These are phyloP conservation scores for Lobosporangium transversale DNA, from an alignment of 192 early-diverging fungal genomes.

Conservation along the genomic window DNA sequence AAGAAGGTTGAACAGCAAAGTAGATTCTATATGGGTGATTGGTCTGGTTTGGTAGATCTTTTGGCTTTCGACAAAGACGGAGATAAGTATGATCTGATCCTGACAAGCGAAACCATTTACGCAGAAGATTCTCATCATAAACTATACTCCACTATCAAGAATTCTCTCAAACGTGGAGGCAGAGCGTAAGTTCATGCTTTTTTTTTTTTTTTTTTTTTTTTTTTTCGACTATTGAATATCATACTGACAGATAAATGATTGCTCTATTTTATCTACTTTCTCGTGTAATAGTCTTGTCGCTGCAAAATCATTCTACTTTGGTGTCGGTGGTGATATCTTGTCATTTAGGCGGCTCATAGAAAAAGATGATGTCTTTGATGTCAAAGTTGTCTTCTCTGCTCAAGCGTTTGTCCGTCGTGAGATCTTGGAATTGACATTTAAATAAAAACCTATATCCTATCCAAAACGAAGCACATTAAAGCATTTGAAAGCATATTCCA, in stretches of 20 bases:
- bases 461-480: no score
- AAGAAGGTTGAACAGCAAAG: conserved; percentile 52
- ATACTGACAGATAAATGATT: no score
- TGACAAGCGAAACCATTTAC: conserved; percentile 87
- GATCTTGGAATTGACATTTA: conserved; percentile 72
- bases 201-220: conserved; percentile 4
- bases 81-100: conserved; percentile 73
- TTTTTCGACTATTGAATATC: not conserved
- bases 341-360: conserved; percentile 75
- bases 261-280: no score
- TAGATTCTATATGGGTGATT: conserved; percentile 74
- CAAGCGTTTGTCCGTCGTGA: conserved; percentile 74
- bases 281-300: conserved; percentile 71
- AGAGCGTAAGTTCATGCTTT: conserved; percentile 54
- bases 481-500: no score
- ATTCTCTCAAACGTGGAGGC: conserved; percentile 59
- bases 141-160: conserved; percentile 70
- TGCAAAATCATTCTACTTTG: conserved; percentile 96
- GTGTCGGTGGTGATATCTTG: conserved; percentile 86
- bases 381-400: conserved; percentile 69
- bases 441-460: conserved; percentile 6
- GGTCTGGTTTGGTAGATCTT: conserved; percentile 61
- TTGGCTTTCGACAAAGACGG: conserved; percentile 56
- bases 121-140: conserved; percentile 68
- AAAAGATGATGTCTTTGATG: conserved; percentile 61